These are phyloP conservation scores for Schizophyllum amplum DNA, from an alignment of 1,284 basidiomycete genomes.

Conservation along the genomic window DNA sequence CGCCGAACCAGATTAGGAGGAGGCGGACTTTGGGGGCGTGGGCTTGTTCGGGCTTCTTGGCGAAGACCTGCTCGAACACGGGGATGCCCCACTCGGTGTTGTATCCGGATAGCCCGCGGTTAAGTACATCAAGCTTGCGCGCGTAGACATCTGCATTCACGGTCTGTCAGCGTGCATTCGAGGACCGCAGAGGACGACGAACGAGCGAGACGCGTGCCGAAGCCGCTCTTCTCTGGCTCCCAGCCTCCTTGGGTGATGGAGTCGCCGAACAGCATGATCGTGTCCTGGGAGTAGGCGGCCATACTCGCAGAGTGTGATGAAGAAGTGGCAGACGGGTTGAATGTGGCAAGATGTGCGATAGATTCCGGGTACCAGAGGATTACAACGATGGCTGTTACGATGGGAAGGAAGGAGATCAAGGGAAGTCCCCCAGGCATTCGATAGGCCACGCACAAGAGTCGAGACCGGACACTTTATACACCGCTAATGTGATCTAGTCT, in stretches of 20 bases:
- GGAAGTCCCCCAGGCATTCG: background rate
- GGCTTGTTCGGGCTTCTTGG: constrained; percentile 39
- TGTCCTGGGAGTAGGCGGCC: constrained; percentile 52
- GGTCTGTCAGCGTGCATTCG: constrained; percentile 4
- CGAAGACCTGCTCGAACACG: constrained; percentile 62
- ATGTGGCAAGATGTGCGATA: background rate
- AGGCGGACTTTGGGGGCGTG: constrained; percentile 58
- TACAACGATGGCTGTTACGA: background rate
- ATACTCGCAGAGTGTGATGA: constrained; percentile 24
- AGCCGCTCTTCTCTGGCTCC: constrained; percentile 39
- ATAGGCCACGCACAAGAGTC: background rate
- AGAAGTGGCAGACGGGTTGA: background rate
- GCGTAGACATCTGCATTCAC: constrained; percentile 55
- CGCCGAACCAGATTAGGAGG: constrained; percentile 84
- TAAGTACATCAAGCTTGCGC: constrained; percentile 75
- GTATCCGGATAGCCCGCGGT: constrained; percentile 76
- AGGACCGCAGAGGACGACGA: constrained; percentile 9
- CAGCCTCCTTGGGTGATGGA: constrained; percentile 65
- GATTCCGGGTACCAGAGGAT: background rate
- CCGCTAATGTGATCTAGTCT: too few species aligned
- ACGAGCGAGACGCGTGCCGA: constrained; percentile 60
- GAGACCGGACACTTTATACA: too few species aligned
- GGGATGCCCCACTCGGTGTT: constrained; percentile 80
- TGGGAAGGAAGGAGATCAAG: background rate
- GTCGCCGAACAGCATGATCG: constrained; percentile 69